Evolutionary conservation across 2,329 filamentous ascomycete genomes (phyloP), one percentile per base, ranked within the genome.

Genomic region (Thielaviopsis euricoi): DNA sequence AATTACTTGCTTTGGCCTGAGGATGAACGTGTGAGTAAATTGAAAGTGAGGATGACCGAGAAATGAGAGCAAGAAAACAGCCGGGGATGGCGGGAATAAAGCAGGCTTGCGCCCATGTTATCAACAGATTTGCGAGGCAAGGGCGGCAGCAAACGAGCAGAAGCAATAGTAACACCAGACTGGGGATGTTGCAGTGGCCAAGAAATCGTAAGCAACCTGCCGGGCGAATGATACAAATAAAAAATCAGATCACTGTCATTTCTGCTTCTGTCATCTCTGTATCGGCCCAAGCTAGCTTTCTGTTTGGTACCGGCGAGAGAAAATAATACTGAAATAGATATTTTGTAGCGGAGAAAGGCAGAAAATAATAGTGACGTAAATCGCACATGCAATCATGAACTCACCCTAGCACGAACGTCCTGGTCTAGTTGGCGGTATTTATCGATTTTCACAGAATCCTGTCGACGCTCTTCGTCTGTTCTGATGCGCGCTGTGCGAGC

Each of bases 381-480:
- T 9, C 3, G 19, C 13, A 17, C 13, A 43, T 5, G 13, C 37
- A 43, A 43, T 2, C 17, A 43, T 3, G 33, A 26, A 46, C 57
- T 65, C 29, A 87, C 85, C 73, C 83, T 82, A n/a, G 74, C 66
- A 57, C 81, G 80, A 43, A 94, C 80, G 57, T 81, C 71, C 56
- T 78, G 74, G 62, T 90, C 87, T 50, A 95, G 74, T 12, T 78
- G 72, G 63, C 81, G 83, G 71, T 95, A 95, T 62, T 82, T 79
- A 59, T 76, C 73, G 65, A 96, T 95, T 69, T 86, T 86, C 64
- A 81, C 79, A 58, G 82, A 76, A 69, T 94, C 88, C 68, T 83
- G 80, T 63, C 81, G 76, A 59, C 80, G 79, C 67, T 86, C 81
- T 67, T 87, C 81, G 65, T 86, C 82, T 64, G 85, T 86, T 64